Evolutionary conservation across 345 rosid genomes (phyloP).

Genomic region (Citrus trifoliata): DNA sequence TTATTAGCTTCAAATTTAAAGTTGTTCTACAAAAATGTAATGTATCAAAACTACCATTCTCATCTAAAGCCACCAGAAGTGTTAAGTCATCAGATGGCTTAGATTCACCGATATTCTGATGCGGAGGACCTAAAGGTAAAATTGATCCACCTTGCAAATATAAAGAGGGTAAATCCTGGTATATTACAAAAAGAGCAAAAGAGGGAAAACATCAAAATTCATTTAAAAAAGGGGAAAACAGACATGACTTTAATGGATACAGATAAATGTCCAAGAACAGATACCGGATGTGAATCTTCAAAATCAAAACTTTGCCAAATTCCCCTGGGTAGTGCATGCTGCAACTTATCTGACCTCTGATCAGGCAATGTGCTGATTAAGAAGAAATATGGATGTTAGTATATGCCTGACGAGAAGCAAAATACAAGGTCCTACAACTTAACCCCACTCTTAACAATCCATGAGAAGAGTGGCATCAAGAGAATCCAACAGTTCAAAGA

Average conservation of each 20-base stretch:
- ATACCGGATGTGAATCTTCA: constrained; percentile 85
- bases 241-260: neutral
- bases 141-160: constrained; percentile 90
- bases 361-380: constrained; percentile 47
- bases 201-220: constrained; percentile 1
- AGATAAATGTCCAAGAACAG: neutral
- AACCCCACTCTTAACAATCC: neutral
- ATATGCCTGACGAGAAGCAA: neutral
- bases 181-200: constrained; percentile 13
- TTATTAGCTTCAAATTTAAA: neutral
- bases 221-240: neutral
- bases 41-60: constrained; percentile 52
- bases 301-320: constrained; percentile 81
- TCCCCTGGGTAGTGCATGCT: constrained; percentile 60
- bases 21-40: neutral
- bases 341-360: constrained; percentile 45
- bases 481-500: neutral
- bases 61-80: constrained; percentile 75
- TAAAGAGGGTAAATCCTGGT: constrained; percentile 79
- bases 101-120: constrained; percentile 70
- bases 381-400: constrained; percentile 7
- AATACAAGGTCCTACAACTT: neutral
- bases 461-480: neutral
- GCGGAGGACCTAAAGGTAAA: constrained; percentile 60
- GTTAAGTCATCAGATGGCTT: constrained; percentile 67